Evolutionary conservation across 2,329 filamentous ascomycete genomes (phyloP).

Genomic region (Cephalotrichum gorgonifer): DNA sequence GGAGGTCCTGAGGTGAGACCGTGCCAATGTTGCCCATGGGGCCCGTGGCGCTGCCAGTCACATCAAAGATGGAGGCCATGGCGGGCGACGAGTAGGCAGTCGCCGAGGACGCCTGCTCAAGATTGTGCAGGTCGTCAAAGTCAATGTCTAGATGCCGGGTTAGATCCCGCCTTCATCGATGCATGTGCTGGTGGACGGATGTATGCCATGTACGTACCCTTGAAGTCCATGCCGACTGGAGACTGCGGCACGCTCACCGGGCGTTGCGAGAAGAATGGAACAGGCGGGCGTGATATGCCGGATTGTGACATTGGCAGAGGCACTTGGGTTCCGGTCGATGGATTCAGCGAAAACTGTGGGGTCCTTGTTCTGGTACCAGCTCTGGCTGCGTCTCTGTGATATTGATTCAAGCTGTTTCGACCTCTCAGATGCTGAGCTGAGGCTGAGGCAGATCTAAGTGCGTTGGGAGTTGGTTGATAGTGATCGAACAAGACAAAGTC

Average conservation of each 20-base stretch:
- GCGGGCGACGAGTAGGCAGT: conserved; percentile 45
- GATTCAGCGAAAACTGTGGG: not conserved
- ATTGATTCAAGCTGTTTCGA: not conserved
- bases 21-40: conserved; percentile 52
- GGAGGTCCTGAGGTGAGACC: conserved; percentile 74
- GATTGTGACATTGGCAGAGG: not conserved
- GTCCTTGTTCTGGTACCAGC: not conserved
- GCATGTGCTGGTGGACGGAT: not conserved
- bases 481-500: conserved; percentile 73
- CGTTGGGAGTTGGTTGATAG: conserved; percentile 33
- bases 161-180: not conserved
- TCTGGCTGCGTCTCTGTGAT: not conserved
- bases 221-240: conserved; percentile 39
- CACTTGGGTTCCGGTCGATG: not conserved
- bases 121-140: conserved; percentile 47
- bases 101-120: conserved; percentile 38
- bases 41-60: conserved; percentile 27
- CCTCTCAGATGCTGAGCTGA: conserved; percentile 33
- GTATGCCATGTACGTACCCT: conserved; percentile 15
- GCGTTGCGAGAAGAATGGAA: conserved; percentile 59
- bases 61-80: conserved; percentile 39
- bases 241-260: conserved; percentile 37
- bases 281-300: conserved; percentile 46
- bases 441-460: conserved; percentile 41
- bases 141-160: conserved; percentile 37